These are phyloP conservation scores for Yarrowia galli DNA, from an alignment of 1,139 yeast species.

Conservation along the genomic window DNA sequence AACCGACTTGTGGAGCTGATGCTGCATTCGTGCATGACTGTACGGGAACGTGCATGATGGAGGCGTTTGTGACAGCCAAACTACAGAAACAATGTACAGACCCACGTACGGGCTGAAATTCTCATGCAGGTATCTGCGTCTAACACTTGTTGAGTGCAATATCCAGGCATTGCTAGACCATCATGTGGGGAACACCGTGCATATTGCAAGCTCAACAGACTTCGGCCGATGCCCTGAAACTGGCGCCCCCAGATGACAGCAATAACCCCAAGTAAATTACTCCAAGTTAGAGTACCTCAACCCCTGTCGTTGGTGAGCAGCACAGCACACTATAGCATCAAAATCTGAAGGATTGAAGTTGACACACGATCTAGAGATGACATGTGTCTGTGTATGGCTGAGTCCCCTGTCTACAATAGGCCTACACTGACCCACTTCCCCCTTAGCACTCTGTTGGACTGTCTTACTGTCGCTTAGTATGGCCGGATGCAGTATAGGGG, in stretches of 20 bases:
- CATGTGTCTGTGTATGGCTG: neutral
- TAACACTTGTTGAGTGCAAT: slow-evolving; percentile 1
- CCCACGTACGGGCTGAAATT: neutral
- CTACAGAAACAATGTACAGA: slow-evolving; percentile 1
- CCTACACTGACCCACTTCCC: no score
- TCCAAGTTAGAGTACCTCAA: neutral
- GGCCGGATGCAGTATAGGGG: neutral
- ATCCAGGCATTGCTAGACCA: neutral
- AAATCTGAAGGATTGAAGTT: neutral
- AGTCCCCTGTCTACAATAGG: neutral
- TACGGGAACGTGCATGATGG: neutral
- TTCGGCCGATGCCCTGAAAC: neutral
- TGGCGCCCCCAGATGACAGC: neutral
- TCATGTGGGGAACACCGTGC: slow-evolving; percentile 10
- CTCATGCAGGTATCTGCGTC: neutral
- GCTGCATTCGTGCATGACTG: slow-evolving; percentile 9
- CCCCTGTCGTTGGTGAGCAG: neutral
- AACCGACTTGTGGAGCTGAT: slow-evolving; percentile 25
- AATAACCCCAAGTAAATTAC: neutral
- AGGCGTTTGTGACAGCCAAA: neutral
- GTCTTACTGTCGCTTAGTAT: neutral
- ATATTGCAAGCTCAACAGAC: neutral
- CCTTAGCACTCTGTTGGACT: no score
- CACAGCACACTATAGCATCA: no score
- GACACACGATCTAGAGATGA: neutral